Evolutionary conservation across 2,329 filamentous ascomycete species (phyloP).

Genomic region (Reticulascus tulasneorum): DNA sequence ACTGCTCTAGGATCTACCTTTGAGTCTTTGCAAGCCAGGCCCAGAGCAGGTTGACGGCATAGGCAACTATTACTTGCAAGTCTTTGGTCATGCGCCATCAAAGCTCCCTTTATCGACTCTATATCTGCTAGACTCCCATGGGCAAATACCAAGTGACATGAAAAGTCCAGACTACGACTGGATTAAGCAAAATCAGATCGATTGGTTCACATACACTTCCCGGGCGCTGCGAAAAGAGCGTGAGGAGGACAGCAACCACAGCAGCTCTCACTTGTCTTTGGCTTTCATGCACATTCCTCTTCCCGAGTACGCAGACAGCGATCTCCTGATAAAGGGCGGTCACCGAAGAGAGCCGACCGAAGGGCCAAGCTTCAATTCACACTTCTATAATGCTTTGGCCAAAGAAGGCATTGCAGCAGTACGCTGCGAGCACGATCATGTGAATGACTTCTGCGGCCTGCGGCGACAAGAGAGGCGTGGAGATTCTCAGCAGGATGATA

Average conservation of each 20-base stretch:
- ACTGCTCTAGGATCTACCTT: constrained; percentile 79
- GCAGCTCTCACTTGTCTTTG: constrained; percentile 19
- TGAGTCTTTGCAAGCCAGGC: constrained; percentile 77
- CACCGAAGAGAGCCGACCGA: constrained; percentile 23
- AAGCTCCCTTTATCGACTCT: constrained; percentile 87
- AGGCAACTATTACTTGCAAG: constrained; percentile 90
- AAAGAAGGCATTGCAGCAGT: constrained; percentile 22
- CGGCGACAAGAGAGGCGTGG: constrained; percentile 20
- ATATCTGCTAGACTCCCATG: constrained; percentile 89
- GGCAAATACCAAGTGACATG: constrained; percentile 83
- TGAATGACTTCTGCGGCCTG: constrained; percentile 28
- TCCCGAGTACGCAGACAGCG: constrained; percentile 22
- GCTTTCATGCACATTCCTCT: constrained; percentile 24
- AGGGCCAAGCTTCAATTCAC: constrained; percentile 23
- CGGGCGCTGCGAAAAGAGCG: constrained; percentile 19
- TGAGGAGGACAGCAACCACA: constrained; percentile 9
- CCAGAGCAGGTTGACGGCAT: constrained; percentile 81
- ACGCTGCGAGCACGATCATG: constrained; percentile 27
- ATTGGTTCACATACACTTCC: constrained; percentile 90
- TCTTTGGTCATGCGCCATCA: constrained; percentile 72
- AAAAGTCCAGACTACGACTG: constrained; percentile 93
- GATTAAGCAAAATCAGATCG: constrained; percentile 89
- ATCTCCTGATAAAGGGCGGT: constrained; percentile 20
- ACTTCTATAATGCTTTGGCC: constrained; percentile 25
- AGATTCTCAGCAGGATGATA: constrained; percentile 16